Base-by-base conservation (phyloP, 2,329 filamentous ascomycete genomes). In the Exophiala alcalophila region DNA sequence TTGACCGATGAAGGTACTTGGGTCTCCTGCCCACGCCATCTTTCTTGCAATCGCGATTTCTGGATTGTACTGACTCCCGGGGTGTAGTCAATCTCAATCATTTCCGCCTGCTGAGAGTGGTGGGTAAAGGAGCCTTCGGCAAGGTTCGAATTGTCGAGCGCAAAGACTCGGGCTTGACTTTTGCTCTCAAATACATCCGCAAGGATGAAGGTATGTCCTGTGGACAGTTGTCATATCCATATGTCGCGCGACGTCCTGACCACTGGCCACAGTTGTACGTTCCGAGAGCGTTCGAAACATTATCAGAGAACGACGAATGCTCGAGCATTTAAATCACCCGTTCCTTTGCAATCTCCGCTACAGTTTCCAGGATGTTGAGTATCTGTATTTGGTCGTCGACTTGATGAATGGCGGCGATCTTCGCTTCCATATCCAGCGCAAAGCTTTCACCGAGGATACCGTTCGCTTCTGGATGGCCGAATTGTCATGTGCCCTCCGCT, bases 301-400 rank as follows among this genome's bases (percentile, higher is more conserved):
- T 57, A 92, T 98, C 61, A 84, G 92, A 57, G 92, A 98, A 73
- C 81, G 92, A 53, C 83, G 91, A 63, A 98, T 98, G 92, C 79
- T 98, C 61, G 90, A 98, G 70, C 89, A 97, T 65, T 78, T 98
- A 59, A 96, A 95, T 64, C 92, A 98, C 61, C 89, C 91, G 18
- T 98, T 97, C 65, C 85, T 98, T 57, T 97, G 91, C 73, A 98
- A 98, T 67, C 72, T 98, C 73, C 86, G 92, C 59, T 98, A 97
- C 71, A 96, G 90, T 69, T 98, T 98, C 64, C 92, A 98, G 69
- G 92, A 98, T 67, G 89, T 97, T 58, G 92, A 98, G 67, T 98
- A 98, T 69, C 84, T 98, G 88, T 86, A 98, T 65, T 81, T 98
- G 41, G 91, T 98, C 39, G 89, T 98, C 51, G 92, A 98, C 69